Base-by-base conservation (phyloP, 441 rosid genomes). In the Arabidopsis hybrid region DNA sequence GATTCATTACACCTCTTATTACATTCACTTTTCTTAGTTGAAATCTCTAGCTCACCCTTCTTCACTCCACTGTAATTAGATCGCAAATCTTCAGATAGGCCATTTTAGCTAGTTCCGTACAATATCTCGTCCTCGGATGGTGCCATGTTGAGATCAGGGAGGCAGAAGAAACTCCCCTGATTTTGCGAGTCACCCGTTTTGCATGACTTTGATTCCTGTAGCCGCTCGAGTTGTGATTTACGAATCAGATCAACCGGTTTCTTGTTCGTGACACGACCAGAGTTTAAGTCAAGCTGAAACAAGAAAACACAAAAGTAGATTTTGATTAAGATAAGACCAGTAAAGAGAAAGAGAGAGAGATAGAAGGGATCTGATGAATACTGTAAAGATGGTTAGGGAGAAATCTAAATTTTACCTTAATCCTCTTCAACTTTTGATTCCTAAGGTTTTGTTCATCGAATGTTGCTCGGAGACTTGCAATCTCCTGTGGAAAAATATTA, bases 91-190 rank as follows among this genome's bases (percentile, higher is more conserved):
- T 60, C 8, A 18, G 18, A 39, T 16, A 8, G 7, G 52, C 39
- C 61, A 16, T 12, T 31, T 83, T 81, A 82, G 82, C 85, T 83
- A 61, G 65, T 60, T 58, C 85, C 82, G 12, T 69, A 71, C 43
- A 77, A 63, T 60, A 70, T 69, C 39, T 81, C 81, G 0, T 71
- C 53, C 29, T 81, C 78, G 4, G 74, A 60, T 29, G 93, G 93
- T 82, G 68, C 79, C 88, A 88, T 82, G 60, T 93, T 93, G 26
- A 93, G 82, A 85, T 93, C 98, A 17, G 95, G 94, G 21, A 83
- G 57, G 59, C 78, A 6, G 74, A 81, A 85, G 26, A 60, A 63
- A 70, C 81, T 47, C 40, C 29, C 73, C 4, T 38, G 12, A 3
- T 69, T 31, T 38, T 29, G 29, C 1, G 58, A 60, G 2, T 83